Evolutionary conservation across 148 eudicot genomes (phyloP).

Genomic region (Chenopodium album): DNA sequence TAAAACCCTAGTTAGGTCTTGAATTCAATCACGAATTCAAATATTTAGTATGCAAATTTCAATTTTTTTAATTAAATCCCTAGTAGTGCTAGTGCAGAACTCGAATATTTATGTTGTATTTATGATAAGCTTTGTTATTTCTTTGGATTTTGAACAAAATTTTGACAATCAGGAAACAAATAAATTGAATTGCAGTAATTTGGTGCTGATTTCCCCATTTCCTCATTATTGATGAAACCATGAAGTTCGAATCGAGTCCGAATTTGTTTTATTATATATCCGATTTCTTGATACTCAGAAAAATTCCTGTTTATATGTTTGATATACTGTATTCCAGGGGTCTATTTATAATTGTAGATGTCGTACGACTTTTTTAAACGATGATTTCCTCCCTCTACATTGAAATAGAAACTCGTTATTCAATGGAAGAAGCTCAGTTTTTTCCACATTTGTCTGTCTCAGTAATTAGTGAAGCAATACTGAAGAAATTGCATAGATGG

Average conservation of each 20-base stretch:
- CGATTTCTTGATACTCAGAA: no score
- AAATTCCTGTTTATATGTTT: not conserved
- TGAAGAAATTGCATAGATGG: conserved; percentile 33
- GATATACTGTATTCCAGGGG: not conserved
- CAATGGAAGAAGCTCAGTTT: not conserved
- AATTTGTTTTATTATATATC: no score
- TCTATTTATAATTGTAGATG: not conserved
- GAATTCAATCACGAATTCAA: no score
- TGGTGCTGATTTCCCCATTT: not conserved
- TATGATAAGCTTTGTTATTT: no score
- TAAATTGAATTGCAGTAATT: not conserved
- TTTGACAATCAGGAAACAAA: not conserved
- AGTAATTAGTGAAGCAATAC: not conserved
- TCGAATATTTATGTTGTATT: no score
- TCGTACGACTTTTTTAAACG: not conserved
- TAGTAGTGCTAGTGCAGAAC: no score
- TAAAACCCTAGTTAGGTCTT: no score
- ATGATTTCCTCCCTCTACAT: not conserved
- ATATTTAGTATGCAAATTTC: no score
- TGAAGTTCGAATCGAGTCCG: no score
- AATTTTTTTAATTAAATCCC: no score
- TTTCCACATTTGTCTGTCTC: not conserved
- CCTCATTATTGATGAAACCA: no score
- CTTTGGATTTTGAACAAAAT: no score
- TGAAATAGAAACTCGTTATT: not conserved